These are phyloP conservation scores for Entelexis paramagnoliae DNA, from an alignment of 1,139 yeast species.

Conservation along the genomic window DNA sequence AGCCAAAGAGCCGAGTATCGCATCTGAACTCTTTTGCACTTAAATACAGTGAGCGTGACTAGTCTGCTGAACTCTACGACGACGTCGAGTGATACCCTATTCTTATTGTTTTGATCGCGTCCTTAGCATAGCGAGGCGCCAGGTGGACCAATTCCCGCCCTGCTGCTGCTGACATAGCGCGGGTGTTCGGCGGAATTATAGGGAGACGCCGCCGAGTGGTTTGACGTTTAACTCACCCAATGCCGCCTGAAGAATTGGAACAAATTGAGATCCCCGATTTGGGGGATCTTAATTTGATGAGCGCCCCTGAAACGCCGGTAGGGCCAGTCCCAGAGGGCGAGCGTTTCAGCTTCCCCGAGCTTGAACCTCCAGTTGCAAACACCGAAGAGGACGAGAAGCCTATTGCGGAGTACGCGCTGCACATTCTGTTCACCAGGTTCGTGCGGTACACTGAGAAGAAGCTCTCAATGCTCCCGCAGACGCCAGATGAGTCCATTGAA, in stretches of 20 bases:
- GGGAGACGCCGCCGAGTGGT: not conserved
- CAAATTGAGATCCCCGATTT: slow-evolving; percentile 25
- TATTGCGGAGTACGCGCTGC: slow-evolving; percentile 77
- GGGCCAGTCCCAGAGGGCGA: not conserved
- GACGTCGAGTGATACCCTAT: not conserved
- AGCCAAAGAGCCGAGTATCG: too few species aligned
- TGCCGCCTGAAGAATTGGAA: slow-evolving; percentile 13
- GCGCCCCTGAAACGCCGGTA: not conserved
- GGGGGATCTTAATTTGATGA: slow-evolving; percentile 5
- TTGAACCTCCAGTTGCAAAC: not conserved
- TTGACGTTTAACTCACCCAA: not conserved
- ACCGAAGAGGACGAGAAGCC: slow-evolving; percentile 43
- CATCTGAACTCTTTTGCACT: too few species aligned
- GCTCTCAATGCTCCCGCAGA: slow-evolving; percentile 60
- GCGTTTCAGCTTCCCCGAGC: not conserved
- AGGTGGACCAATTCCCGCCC: too few species aligned
- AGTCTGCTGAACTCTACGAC: too few species aligned
- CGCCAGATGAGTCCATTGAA: slow-evolving; percentile 54
- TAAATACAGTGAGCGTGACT: too few species aligned
- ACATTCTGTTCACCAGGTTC: slow-evolving; percentile 82
- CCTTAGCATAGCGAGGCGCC: not conserved
- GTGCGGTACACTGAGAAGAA: slow-evolving; percentile 88
- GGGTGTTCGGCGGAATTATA: not conserved
- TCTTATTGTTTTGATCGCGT: not conserved
- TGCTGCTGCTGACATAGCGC: slow-evolving; percentile 3